A percentile compares a stretch with the other conserved stretches of the same genome.
Evolutionary conservation across 805 yeast species (phyloP).

Genomic region (Kazachstania kunashirensis): DNA sequence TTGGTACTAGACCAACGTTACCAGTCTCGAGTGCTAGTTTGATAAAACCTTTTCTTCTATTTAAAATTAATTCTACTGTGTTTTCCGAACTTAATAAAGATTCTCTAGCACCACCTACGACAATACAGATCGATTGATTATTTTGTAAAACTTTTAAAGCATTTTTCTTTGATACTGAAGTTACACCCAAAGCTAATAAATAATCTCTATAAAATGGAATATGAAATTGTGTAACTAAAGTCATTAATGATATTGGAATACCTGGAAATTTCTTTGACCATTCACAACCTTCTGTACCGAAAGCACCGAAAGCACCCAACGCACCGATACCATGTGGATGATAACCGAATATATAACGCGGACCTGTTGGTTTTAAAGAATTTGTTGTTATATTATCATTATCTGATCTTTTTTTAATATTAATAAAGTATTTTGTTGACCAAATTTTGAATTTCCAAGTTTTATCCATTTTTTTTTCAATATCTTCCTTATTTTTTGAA

Average conservation of each 20-base stretch:
- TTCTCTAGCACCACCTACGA: slow-evolving; percentile 94
- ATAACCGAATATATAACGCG: slow-evolving; percentile 72
- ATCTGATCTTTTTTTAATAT: slow-evolving; percentile 5
- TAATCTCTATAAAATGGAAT: slow-evolving; percentile 85
- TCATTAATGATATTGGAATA: slow-evolving; percentile 65
- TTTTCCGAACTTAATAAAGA: slow-evolving; percentile 58
- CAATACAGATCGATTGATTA: slow-evolving; percentile 74
- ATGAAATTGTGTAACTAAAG: slow-evolving; percentile 72
- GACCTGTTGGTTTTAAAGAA: slow-evolving; percentile 1
- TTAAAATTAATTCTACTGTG: slow-evolving; percentile 55
- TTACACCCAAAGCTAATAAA: slow-evolving; percentile 66
- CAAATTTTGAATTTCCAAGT: slow-evolving; percentile 11
- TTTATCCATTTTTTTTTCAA: background rate
- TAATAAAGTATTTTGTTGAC: slow-evolving; percentile 15
- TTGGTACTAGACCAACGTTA: slow-evolving; percentile 74
- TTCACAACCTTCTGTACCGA: slow-evolving; percentile 73
- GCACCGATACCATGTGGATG: slow-evolving; percentile 97
- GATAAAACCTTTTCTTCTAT: slow-evolving; percentile 79
- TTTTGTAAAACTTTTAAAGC: slow-evolving; percentile 53
- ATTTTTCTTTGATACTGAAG: slow-evolving; percentile 71
- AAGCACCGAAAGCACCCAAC: slow-evolving; percentile 77
- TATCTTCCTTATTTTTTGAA: background rate
- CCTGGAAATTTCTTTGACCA: slow-evolving; percentile 72
- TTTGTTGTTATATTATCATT: background rate
- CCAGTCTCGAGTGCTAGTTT: slow-evolving; percentile 76